Base-by-base conservation (phyloP, 352 stramenopile genomes). In the Globisporangium solare region DNA sequence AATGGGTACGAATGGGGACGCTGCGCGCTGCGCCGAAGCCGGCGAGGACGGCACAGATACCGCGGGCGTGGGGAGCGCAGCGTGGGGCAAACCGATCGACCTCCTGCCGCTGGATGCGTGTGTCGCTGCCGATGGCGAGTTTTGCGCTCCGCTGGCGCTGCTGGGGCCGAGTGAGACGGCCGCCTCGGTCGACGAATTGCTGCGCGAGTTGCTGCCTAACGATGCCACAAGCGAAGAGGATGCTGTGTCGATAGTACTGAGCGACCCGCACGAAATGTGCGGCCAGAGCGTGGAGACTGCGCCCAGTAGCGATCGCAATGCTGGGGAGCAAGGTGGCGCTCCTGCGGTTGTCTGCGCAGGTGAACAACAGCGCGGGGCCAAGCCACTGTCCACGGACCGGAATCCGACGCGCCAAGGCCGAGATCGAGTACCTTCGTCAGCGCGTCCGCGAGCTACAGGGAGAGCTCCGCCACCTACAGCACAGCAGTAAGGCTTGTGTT, bases 371-470 rank as follows among this genome's bases (percentile, higher is more conserved):
- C 18, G 27, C 7, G 10, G 42, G 31, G n/a, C 27, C 27, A 54
- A 52, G 27, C 18, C 24, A 39, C 6, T 32, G 20, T 3, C 31
- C 1, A 51, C 13, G 22, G 54, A 59, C 15, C 51, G 42, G 11
- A 59, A 59, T 22, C 43, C 43, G 18, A 47, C 54, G 7, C 15
- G 13, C 43, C 20, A 59, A 59, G 31, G 20, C 45, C 4, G 54
- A 59, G 35, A 27, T 59, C 42, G 54, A 59, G n/a, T 49, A 47
- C 22, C 45, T 59, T 17, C 54, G 54, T 2, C 31, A 59, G 54
- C 54, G 54, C 20, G 54, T 47, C 20, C 17, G 13, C 14, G 54
- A 35, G 11, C 43, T 59, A 6, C 24, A 59, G 39, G 43, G 18
- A 27, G 51, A 20, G 18, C 32, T 59, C 32, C 14, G 21, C 12